Evolutionary conservation across 805 yeast genomes (phyloP).

Genomic region (Nakazawaea populi): DNA sequence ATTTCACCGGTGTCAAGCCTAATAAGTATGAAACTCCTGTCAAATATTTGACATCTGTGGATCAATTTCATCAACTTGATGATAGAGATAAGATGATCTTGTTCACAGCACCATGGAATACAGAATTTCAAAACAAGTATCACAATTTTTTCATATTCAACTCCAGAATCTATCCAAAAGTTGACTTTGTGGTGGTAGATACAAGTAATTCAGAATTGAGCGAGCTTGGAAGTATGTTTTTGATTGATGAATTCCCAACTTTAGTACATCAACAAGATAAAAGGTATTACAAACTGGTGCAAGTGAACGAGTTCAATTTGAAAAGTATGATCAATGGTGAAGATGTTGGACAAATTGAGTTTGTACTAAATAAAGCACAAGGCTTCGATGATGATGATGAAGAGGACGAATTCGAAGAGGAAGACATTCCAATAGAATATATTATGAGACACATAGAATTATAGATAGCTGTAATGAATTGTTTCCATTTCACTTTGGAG

Average conservation of each 20-base stretch:
- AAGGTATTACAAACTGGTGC: constrained; percentile 13
- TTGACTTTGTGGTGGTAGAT: constrained; percentile 28
- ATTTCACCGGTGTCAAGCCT: constrained; percentile 28
- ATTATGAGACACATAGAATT: constrained; percentile 15
- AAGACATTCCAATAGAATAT: constrained; percentile 17
- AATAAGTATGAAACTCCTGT: constrained; percentile 22
- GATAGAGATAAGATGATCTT: constrained; percentile 22
- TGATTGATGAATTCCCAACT: constrained; percentile 12
- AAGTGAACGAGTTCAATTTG: constrained; percentile 20
- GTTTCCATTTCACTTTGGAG: neutral
- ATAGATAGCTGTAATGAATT: neutral
- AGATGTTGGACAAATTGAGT: constrained; percentile 21
- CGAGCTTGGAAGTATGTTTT: constrained; percentile 22
- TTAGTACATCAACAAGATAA: neutral
- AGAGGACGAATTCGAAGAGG: constrained; percentile 15
- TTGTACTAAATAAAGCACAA: constrained; percentile 19
- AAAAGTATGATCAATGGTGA: constrained; percentile 23
- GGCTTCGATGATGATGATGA: constrained; percentile 5
- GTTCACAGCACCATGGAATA: constrained; percentile 31
- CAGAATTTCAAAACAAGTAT: constrained; percentile 25
- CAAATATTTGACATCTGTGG: constrained; percentile 4
- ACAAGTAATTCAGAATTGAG: constrained; percentile 21
- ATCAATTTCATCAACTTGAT: constrained; percentile 12
- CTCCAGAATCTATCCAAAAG: constrained; percentile 18
- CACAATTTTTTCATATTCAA: constrained; percentile 25